Evolutionary conservation across 129 eudicot species (phyloP), one percentile per base, ranked within the genome.

Genomic region (Erigeron canadensis): DNA sequence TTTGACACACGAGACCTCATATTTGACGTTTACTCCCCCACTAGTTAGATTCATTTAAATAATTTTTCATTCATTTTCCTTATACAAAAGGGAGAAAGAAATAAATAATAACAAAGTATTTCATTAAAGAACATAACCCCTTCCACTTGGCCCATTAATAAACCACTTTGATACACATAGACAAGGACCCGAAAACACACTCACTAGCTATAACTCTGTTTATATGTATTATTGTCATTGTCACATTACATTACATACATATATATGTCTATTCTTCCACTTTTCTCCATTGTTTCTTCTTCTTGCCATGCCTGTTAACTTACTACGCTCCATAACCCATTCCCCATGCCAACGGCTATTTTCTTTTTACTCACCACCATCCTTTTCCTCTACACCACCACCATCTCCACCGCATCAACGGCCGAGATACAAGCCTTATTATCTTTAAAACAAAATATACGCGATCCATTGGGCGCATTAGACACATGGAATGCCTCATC

Each of bases 341-440:
- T 44, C 71, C 70, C 84, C 68, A 89, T 89, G 96, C 72, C 92
- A 86, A 86, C 87, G 89, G 87, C 89, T 80, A 81, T 53, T 70
- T 79, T 84, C 60, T 67, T 78, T 65, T 28, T 28, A 28, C 8
- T 50, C 65, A n/a, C 82, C 74, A 5, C n/a, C n/a, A 19, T 5
- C 16, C 16, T 76, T 7, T 57, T 88, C 34, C 18, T 46, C 28
- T 78, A 58, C 77, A 76, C 79, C 85, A 38, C 74, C 80, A 13
- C 63, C 65, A 8, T 17, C 78, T 53, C 67, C 70, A 70, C 72
- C 59, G 62, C 75, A 2, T 47, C 63, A 8, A 65, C 84, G 18
- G 12, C 64, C n/a, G 95, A 91, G 45, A 62, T 77, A 10, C 70
- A 82, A 67, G 78, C 97, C 3, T 63, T 91, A 3, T 11, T 75